Base-by-base conservation (phyloP, 2,329 filamentous ascomycete species). In the Blastomyces emzantsi region DNA sequence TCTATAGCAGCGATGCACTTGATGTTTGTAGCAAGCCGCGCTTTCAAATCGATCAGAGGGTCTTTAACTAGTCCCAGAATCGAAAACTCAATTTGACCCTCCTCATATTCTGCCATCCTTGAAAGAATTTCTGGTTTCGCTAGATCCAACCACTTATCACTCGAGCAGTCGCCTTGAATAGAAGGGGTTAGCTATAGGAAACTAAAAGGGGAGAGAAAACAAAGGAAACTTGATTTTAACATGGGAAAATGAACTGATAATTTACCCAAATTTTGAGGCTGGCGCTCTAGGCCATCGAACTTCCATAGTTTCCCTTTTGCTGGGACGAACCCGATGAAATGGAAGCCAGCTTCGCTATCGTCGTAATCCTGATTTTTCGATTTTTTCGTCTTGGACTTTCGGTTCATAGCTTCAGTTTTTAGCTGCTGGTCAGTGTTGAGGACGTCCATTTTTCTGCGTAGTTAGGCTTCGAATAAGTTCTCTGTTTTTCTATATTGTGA, bases 301-400 rank as follows among this genome's bases (percentile, higher is more conserved):
- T 92, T 90, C 91, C 91, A 97, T 17, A 96, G 83, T 63, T 85
- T 80, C 2, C 85, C 87, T n/a, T 83, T 81, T 17, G 86, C 83
- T 1, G 90, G 90, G 39, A 97, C 86, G 71, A 93, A 96, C 7
- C 92, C 92, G 67, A 96, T 88, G 74, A 94, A 97, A 72, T 97
- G 93, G 71, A 88, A 94, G 0, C 85, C 87, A 15, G 83, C 82
- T n/a, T 90, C 84, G 0, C 81, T 76, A 7, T 82, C 78, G 4
- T 76, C 73, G n/a, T 76, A 74, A 15, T 76, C 77, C 58, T 79
- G 79, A 43, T 75, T 76, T 43, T 78, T 76, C n/a, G 25, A n/a
- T 49, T 75, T 74, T 3, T 51, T 64, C 30, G 65, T 64, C 17
- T 71, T 70, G 36, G 69, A 73, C 41, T 70, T 69, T 63, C 68